These are phyloP conservation scores for Phytopythium mirpurense DNA, from an alignment of 352 stramenopile genomes.

Conservation along the genomic window DNA sequence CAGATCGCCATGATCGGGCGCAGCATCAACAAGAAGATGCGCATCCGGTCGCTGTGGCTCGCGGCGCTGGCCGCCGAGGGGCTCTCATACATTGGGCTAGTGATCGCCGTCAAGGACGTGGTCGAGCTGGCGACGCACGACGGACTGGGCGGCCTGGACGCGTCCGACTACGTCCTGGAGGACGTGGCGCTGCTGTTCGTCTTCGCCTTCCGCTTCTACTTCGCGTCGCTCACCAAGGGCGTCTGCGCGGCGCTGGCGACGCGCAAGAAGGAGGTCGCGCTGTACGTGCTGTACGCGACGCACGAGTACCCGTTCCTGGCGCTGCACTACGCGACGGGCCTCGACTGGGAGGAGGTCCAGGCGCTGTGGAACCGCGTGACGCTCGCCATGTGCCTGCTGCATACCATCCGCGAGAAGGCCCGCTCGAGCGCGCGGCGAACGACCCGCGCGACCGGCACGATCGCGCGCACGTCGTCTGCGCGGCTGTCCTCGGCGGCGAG, in stretches of 20 bases:
- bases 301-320: constrained; percentile 14
- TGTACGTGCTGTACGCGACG: constrained; percentile 12
- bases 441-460: neutral
- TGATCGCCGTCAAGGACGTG: constrained; percentile 5
- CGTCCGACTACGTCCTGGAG: constrained; percentile 11
- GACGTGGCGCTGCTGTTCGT: constrained; percentile 13
- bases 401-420: constrained; percentile 8
- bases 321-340: constrained; percentile 7
- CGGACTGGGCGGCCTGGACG: constrained; percentile 14
- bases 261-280: constrained; percentile 12
- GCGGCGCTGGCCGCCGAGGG: constrained; percentile 12
- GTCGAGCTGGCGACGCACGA: constrained; percentile 1
- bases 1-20: constrained; percentile 25
- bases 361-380: constrained; percentile 10
- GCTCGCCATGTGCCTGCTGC: constrained; percentile 7
- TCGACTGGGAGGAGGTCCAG: constrained; percentile 15
- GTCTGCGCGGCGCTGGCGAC: constrained; percentile 2
- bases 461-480: neutral
- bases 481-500: neutral
- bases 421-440: neutral
- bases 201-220: constrained; percentile 18
- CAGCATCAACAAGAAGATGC: constrained; percentile 14
- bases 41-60: constrained; percentile 10
- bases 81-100: constrained; percentile 10
- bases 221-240: constrained; percentile 9